Evolutionary conservation across 768 basidiomycete genomes (phyloP), one percentile per base, ranked within the genome.

Genomic region (Mycena venus): DNA sequence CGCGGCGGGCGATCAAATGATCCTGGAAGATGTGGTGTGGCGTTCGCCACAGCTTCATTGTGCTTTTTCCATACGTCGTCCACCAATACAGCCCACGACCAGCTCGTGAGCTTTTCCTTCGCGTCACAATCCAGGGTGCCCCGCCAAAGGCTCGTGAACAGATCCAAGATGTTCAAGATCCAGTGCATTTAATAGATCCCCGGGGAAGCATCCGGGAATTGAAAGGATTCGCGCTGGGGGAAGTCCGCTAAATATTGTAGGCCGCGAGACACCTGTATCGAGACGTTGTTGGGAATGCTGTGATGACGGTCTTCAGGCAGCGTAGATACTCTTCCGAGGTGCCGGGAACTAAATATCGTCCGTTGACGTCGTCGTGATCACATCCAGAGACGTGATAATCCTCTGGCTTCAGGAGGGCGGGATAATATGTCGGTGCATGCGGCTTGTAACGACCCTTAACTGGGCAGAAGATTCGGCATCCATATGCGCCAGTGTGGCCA

Each of bases 101-200:
- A 87, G 1, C 63, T 63, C 0, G 19, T 38, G 12, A 65, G 72
- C 34, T 72, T 51, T 53, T 86, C 83, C 0, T 12, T 17, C 1
- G n/a, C 27, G 21, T 74, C 75, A 51, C 80, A 81, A 2, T 75
- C 59, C 0, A 85, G 47, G 0, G 79, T 80, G 1, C 82, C 83
- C 4, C 69, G 73, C 74, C 79, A 79, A 4, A 77, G 71, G 31
- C 32, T 17, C 1, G 25, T 7, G 55, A 68, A 58, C 14, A 68
- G 42, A 1, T 80, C 78, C 15, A 73, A 60, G 3, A 78, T 11
- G 59, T 84, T 84, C 6, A 83, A 42, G 21, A 78, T 55, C 2
- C 84, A 75, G 51, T 86, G 84, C 84, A 86, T 85, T 12, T 82
- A 66, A 59, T n/a, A n/a, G n/a, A n/a, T 88, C 86, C 0, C 73